Evolutionary conservation across 2,329 filamentous ascomycete species (phyloP).

Genomic region (Lecanosticta acicola): DNA sequence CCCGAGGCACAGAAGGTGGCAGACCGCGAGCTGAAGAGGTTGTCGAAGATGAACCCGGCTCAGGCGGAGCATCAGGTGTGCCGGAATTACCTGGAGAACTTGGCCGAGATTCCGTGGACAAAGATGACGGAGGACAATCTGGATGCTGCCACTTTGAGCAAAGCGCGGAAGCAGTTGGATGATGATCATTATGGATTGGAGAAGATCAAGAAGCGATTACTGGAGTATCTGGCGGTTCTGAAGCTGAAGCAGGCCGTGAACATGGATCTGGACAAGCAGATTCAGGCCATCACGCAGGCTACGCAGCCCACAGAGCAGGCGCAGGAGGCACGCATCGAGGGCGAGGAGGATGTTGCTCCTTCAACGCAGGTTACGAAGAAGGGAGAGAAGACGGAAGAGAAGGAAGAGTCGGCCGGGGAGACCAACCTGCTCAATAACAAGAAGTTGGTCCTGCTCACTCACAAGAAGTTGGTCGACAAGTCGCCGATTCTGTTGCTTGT

Average conservation of each 20-base stretch:
- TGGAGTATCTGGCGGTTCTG: conserved; percentile 95
- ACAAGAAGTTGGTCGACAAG: conserved; percentile 84
- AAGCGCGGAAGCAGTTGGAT: conserved; percentile 83
- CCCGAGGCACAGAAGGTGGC: conserved; percentile 86
- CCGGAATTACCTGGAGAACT: conserved; percentile 85
- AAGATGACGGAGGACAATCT: conserved; percentile 79
- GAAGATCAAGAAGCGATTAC: conserved; percentile 90
- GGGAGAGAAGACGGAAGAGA: conserved; percentile 25
- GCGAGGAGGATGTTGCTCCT: conserved; percentile 52
- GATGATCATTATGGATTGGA: conserved; percentile 95
- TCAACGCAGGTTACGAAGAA: conserved; percentile 31
- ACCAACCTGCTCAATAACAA: conserved; percentile 72
- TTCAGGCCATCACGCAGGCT: conserved; percentile 50
- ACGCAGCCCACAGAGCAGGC: conserved; percentile 35
- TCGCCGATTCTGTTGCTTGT: conserved; percentile 91
- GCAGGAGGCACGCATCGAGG: conserved; percentile 39
- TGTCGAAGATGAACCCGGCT: conserved; percentile 92
- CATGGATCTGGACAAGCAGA: conserved; percentile 71
- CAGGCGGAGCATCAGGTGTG: conserved; percentile 95
- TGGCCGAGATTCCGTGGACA: conserved; percentile 91
- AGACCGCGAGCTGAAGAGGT: conserved; percentile 75
- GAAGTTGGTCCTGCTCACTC: conserved; percentile 73
- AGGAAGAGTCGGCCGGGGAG: conserved; percentile 50
- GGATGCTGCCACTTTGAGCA: conserved; percentile 69
- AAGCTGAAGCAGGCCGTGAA: conserved; percentile 91